Base-by-base conservation (phyloP, 805 yeast species). In the Metschnikowia orientalis region DNA sequence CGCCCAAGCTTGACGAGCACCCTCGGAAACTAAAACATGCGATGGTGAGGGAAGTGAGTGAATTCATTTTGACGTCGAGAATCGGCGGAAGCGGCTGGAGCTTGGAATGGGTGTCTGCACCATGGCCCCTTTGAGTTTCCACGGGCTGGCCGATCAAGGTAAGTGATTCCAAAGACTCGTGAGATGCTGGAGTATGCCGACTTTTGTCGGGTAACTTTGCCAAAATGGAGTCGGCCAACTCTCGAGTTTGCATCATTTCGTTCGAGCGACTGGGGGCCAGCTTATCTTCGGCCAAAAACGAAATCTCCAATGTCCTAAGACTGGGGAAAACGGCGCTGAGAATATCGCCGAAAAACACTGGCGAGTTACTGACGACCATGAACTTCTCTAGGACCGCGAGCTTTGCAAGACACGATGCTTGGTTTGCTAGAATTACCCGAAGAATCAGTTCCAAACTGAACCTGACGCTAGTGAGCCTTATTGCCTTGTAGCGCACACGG, bases 21-120 rank as follows among this genome's bases (percentile, higher is more conserved):
- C 26, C 32, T 21, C 26, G 7, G 12, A 65, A 61, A 32, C 61
- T 61, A 37, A 48, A 61, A n/a, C 60, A 55, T 0, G 53, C 58
- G 6, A 64, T 16, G 9, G 32, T 29, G 7, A 29, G 17, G 10
- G 26, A 11, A 11, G 26, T 11, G 10, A 29, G 17, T 9, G 21
- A 12, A 10, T 25, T 25, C 32, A 29, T 22, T n/a, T n/a, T n/a
- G n/a, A n/a, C n/a, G n/a, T n/a, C n/a, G n/a, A n/a, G n/a, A n/a
- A n/a, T n/a, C n/a, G n/a, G n/a, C n/a, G n/a, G n/a, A n/a, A n/a
- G n/a, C n/a, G n/a, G n/a, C n/a, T n/a, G n/a, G n/a, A n/a, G n/a
- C n/a, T n/a, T n/a, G n/a, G n/a, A n/a, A n/a, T n/a, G n/a, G n/a
- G n/a, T n/a, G n/a, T n/a, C n/a, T n/a, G n/a, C n/a, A n/a, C n/a